Percentiles rank a stretch among this genome's conserved stretches.
Evolutionary conservation across 345 rosid genomes (phyloP).

Genomic region (Microcos paniculata): DNA sequence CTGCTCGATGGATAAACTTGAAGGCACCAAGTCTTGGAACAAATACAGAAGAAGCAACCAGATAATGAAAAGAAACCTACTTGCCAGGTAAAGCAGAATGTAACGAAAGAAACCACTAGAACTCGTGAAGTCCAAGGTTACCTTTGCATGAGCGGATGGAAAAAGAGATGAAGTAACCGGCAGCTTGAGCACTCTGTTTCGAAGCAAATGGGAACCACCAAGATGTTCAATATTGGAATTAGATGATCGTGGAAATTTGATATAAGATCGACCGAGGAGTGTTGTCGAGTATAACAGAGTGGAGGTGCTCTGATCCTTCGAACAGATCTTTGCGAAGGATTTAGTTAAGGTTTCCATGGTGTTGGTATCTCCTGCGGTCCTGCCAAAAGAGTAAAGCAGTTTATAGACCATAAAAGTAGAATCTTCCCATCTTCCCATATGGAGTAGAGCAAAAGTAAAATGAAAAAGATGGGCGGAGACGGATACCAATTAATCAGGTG

Average conservation of each 20-base stretch:
- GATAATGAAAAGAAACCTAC: too few relatives aligned
- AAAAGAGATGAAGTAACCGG: slow-evolving; percentile 4
- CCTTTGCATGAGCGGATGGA: slow-evolving; percentile 7
- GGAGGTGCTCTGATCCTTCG: neutral
- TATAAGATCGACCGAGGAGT: neutral
- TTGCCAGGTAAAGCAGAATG: too few relatives aligned
- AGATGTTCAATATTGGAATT: neutral
- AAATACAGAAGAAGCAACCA: too few relatives aligned
- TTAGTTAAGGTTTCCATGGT: slow-evolving; percentile 9
- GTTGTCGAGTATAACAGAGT: neutral
- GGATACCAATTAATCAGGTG: too few relatives aligned
- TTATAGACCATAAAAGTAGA: too few relatives aligned
- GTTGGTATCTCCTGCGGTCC: neutral
- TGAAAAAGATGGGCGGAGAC: too few relatives aligned
- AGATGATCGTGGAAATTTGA: neutral
- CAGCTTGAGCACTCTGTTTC: neutral
- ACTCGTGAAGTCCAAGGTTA: neutral
- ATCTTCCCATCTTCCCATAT: too few relatives aligned
- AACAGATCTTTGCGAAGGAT: neutral
- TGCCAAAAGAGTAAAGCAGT: neutral
- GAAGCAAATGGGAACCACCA: neutral
- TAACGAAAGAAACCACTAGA: too few relatives aligned
- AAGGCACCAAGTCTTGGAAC: neutral
- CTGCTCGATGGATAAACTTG: neutral
- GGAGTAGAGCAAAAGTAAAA: too few relatives aligned